phyloP scores from a whole-genome alignment of 805 yeast species.

The Naumovozyma dairenensis region DNA sequence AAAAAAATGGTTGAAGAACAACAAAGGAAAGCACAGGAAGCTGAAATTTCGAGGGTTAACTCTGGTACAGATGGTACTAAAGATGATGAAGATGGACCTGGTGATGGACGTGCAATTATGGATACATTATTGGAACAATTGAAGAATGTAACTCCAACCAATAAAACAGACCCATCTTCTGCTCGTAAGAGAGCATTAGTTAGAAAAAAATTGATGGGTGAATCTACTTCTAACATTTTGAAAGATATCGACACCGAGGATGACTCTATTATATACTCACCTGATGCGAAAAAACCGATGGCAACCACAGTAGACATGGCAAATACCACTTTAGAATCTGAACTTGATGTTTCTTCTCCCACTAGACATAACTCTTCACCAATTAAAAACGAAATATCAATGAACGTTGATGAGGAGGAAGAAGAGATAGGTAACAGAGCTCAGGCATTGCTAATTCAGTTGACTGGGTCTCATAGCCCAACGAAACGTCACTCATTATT shows the following conservation, averaged over 20 bases:
- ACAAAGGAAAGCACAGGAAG: slow-evolving; percentile 19
- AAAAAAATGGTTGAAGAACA: slow-evolving; percentile 41
- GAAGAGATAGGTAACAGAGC: slow-evolving; percentile 40
- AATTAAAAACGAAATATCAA: neutral
- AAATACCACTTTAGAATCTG: neutral
- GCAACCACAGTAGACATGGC: slow-evolving; percentile 5
- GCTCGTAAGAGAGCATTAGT: slow-evolving; percentile 76
- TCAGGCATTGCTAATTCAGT: slow-evolving; percentile 49
- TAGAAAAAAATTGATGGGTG: slow-evolving; percentile 43
- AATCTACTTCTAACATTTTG: slow-evolving; percentile 7
- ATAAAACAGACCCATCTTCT: slow-evolving; percentile 61
- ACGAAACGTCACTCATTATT: slow-evolving; percentile 15
- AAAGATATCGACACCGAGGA: slow-evolving; percentile 18
- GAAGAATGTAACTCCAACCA: slow-evolving; percentile 71
- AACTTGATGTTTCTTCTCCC: neutral
- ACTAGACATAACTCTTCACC: neutral
- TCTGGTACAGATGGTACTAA: slow-evolving; percentile 3
- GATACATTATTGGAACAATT: slow-evolving; percentile 79
- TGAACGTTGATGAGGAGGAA: slow-evolving; percentile 20
- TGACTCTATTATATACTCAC: slow-evolving; percentile 25
- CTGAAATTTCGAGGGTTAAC: slow-evolving; percentile 9
- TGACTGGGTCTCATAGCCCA: slow-evolving; percentile 35
- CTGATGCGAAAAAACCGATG: slow-evolving; percentile 9
- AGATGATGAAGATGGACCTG: slow-evolving; percentile 7
- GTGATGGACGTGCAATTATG: slow-evolving; percentile 46